Evolutionary conservation across 768 basidiomycete genomes (phyloP).

Genomic region (Pseudohyphozyma bogoriensis): DNA sequence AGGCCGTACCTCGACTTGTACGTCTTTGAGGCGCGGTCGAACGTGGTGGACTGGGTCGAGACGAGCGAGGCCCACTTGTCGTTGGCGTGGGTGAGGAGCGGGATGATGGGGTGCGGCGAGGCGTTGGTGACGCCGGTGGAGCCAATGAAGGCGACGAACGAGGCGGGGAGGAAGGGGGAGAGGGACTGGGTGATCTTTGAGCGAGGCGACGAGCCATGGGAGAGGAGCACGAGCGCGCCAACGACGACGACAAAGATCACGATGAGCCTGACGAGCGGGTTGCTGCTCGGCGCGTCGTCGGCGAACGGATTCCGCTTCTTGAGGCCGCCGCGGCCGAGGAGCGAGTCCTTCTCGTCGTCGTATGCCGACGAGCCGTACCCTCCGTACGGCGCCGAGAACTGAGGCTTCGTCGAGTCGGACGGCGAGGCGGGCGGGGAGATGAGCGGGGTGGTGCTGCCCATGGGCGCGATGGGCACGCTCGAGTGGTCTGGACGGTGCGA

Average conservation of each 20-base stretch:
- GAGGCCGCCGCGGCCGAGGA: background rate
- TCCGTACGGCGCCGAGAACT: background rate
- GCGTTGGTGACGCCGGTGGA: background rate
- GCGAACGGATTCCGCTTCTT: background rate
- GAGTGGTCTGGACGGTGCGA: slow-evolving; percentile 3
- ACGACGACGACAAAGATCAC: background rate
- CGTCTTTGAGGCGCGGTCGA: slow-evolving; percentile 25
- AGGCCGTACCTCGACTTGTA: slow-evolving; percentile 30
- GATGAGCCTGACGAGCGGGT: background rate
- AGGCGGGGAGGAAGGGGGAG: slow-evolving; percentile 20
- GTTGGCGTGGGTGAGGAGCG: slow-evolving; percentile 25
- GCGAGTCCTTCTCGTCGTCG: background rate
- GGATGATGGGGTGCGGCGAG: slow-evolving; percentile 29
- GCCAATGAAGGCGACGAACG: slow-evolving; percentile 16
- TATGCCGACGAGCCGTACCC: slow-evolving; percentile 3
- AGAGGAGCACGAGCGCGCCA: background rate
- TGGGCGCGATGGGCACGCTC: background rate
- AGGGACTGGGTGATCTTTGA: slow-evolving; percentile 2
- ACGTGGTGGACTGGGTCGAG: slow-evolving; percentile 26
- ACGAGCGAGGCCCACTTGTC: slow-evolving; percentile 24
- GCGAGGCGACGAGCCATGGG: slow-evolving; percentile 4
- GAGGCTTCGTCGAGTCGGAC: too few relatives aligned
- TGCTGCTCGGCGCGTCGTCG: background rate
- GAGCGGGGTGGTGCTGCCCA: slow-evolving; percentile 10
- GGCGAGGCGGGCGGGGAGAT: slow-evolving; percentile 4